Base-by-base conservation (phyloP, 1,139 yeast species). In the Debaryomyces sp. region DNA sequence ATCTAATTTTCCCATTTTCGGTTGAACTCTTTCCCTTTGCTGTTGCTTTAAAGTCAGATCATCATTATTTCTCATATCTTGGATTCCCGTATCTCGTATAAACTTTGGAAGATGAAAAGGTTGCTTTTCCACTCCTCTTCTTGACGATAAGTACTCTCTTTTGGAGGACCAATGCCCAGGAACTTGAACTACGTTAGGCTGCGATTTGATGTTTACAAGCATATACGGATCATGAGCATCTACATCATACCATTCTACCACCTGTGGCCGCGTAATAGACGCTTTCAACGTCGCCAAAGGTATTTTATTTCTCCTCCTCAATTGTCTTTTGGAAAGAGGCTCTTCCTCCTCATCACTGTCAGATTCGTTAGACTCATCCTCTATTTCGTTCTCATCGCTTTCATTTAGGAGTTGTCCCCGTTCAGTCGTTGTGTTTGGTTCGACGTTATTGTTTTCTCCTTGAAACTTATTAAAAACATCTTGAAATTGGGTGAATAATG, bases 101-200 rank as follows among this genome's bases (percentile, higher is more conserved):
- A 82, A 87, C 40, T 80, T 77, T 0, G 99, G 99, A 13, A 94
- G 71, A 57, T 82, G 83, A 62, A 89, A 94, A 0, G 92, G 89
- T 6, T 78, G 77, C 56, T 84, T 82, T 50, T 86, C 92, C n/a
- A 84, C 58, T 0, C 95, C 89, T 50, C 88, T 77, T 55, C 84
- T 79, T 0, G 85, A 77, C 0, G 94, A 76, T n/a, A 94, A 70
- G 57, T 86, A 92, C 43, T 89, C 97, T 46, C 89, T 71, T 60
- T 90, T 90, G 12, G 79, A 70, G 48, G 82, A 82, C 99, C 99
- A 94, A 63, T 91, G 96, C 0, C 70, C 64, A 0, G 99, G 98
- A 0, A 92, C 91, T 1, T 84, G 89, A 0, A 92, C 85, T 2
- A 73, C 77, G 55, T 90, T 89, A 43, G 83, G 83, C 38, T 75